Evolutionary conservation across 176 grass and related monocot genomes (phyloP), one percentile per base, ranked within the genome.

Genomic region (Raddia distichophylla): DNA sequence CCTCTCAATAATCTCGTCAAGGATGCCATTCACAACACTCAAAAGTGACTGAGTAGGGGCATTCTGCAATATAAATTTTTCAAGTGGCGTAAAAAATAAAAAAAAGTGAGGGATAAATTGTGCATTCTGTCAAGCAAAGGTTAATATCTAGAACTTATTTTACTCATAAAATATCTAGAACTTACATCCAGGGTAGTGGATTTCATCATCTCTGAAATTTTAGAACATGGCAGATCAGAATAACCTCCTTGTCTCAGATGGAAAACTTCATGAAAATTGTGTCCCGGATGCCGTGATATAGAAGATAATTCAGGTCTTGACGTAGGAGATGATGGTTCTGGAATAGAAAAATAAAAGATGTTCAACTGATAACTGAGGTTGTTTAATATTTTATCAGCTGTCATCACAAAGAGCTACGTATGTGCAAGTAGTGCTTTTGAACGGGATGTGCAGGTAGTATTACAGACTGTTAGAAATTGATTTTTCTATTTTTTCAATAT

Each of bases 31-130:
- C 56, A 85, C 86, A 79, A 94, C 82, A 74, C 83, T 87, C 82
- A 94, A 40, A 84, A 94, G 92, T 82, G 92, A 91, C 74, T 91
- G 92, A 3, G 92, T 91, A 74, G 92, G 92, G 19, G 89, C 92
- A 79, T 91, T 91, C 92, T 94, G 83, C 73, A 85, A 75, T 60
- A 78, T 55, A 51, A 55, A 44, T 70, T 69, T 58, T 15, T 40
- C 37, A 40, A 40, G 16, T 69, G n/a, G 82, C 16, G 13, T 64
- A 20, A 47, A 74, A 58, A 76, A 27, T 27, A 27, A 27, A 27
- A 27, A 27, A 27, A 27, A 27, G 8, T 1, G 18, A 45, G 17
- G 37, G 71, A 75, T 55, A 57, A 53, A 40, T 69, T 47, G 42
- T 79, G 7, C 16, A 76, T 67, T 22, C 42, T 51, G 13, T 4